These are phyloP conservation scores for Pascua sp. DNA, from an alignment of 1,284 basidiomycete genomes.

Conservation along the genomic window DNA sequence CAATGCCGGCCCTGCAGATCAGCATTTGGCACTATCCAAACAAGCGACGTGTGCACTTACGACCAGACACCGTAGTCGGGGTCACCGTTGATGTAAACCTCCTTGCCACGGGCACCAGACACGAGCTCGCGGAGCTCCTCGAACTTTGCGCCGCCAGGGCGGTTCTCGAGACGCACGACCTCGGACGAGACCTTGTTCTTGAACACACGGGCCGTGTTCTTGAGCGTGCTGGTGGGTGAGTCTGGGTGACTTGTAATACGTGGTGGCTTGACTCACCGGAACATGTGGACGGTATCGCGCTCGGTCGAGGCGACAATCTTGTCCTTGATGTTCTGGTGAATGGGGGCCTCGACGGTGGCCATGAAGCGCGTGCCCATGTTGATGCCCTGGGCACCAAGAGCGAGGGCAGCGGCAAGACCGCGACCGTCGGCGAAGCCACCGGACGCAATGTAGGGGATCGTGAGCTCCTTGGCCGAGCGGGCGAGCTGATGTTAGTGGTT, in stretches of 20 bases:
- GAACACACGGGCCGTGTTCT: slow-evolving; percentile 84
- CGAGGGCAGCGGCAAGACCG: slow-evolving; percentile 75
- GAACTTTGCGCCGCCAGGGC: slow-evolving; percentile 81
- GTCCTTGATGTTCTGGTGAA: slow-evolving; percentile 86
- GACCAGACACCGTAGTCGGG: slow-evolving; percentile 82
- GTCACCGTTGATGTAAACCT: slow-evolving; percentile 82
- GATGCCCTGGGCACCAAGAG: slow-evolving; percentile 78
- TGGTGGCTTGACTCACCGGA: slow-evolving; percentile 55
- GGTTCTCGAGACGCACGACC: slow-evolving; percentile 74
- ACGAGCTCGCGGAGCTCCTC: slow-evolving; percentile 80
- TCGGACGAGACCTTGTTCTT: slow-evolving; percentile 57
- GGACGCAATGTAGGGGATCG: slow-evolving; percentile 82
- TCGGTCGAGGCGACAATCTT: slow-evolving; percentile 80
- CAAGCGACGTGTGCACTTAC: slow-evolving; percentile 21
- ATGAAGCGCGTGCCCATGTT: slow-evolving; percentile 64
- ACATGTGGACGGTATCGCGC: slow-evolving; percentile 77
- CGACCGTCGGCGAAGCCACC: slow-evolving; percentile 79
- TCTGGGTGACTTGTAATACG: neutral
- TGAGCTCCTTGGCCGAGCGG: slow-evolving; percentile 77
- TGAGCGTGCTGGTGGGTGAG: slow-evolving; percentile 54
- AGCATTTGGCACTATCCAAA: neutral
- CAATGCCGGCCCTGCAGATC: slow-evolving; percentile 60
- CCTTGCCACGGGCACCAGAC: slow-evolving; percentile 63
- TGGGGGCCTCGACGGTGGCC: slow-evolving; percentile 60
- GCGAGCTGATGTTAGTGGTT: slow-evolving; percentile 59